A percentile compares a stretch with the other conserved stretches of the same genome.
Evolutionary conservation across 2,329 filamentous ascomycete species (phyloP).

Genomic region (Microthyrium microscopicum): DNA sequence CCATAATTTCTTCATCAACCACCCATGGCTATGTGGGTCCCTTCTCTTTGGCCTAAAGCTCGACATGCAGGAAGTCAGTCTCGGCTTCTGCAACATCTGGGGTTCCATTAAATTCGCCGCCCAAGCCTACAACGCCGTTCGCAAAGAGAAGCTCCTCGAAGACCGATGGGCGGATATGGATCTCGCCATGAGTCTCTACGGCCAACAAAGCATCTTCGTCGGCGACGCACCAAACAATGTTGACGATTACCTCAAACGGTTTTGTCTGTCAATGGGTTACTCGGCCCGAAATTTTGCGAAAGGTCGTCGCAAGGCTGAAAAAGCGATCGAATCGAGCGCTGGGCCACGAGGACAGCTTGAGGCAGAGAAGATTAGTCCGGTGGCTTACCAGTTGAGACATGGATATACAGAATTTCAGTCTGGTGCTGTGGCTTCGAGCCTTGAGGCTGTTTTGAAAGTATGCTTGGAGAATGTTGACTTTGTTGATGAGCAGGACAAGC

Average conservation of each 20-base stretch:
- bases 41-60: constrained; percentile 21
- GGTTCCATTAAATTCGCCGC: constrained; percentile 21
- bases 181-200: constrained; percentile 15
- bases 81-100: constrained; percentile 22
- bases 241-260: constrained; percentile 22
- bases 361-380: no score
- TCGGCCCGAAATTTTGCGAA: constrained; percentile 12
- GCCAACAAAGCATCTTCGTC: constrained; percentile 20
- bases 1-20: constrained; percentile 8
- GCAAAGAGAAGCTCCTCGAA: constrained; percentile 14
- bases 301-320: no score
- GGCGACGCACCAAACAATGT: constrained; percentile 17
- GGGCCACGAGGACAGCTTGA: no score
- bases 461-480: no score
- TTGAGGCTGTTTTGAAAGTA: no score
- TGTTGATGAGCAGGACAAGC: no score
- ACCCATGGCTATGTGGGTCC: constrained; percentile 19
- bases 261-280: constrained; percentile 23
- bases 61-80: constrained; percentile 17
- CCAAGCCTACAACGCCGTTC: constrained; percentile 28
- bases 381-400: no score
- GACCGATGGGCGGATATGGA: constrained; percentile 27
- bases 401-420: no score
- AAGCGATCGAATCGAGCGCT: no score
- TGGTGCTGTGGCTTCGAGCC: no score